Percentiles rank a stretch among this genome's conserved stretches.
phyloP scores from a whole-genome alignment of 495 filamentous ascomycete species.

The Xylaria flabelliformis region DNA sequence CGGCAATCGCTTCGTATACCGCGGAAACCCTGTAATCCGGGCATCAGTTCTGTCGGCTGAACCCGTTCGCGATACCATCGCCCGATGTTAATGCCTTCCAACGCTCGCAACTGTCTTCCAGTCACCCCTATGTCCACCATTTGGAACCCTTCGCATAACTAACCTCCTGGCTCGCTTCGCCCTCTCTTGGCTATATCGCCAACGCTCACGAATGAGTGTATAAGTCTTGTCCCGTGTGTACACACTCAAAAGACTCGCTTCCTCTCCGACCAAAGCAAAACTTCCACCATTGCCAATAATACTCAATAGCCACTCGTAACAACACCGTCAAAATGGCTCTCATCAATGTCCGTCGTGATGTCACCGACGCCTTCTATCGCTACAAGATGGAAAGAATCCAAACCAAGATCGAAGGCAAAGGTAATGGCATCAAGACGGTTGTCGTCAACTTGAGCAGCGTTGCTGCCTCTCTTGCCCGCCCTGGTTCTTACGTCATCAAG shows the following conservation, averaged over 20 bases:
- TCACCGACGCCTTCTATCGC: slow-evolving; percentile 98
- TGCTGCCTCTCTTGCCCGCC: slow-evolving; percentile 88
- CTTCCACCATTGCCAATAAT: slow-evolving; percentile 33
- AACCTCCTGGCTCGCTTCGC: slow-evolving; percentile 52
- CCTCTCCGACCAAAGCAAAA: slow-evolving; percentile 31
- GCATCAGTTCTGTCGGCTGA: slow-evolving; percentile 89
- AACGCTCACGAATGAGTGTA: slow-evolving; percentile 39
- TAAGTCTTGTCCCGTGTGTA: slow-evolving; percentile 32
- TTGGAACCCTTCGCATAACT: slow-evolving; percentile 54
- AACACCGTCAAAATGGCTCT: slow-evolving; percentile 63
- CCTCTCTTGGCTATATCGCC: slow-evolving; percentile 33
- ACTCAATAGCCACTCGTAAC: slow-evolving; percentile 33
- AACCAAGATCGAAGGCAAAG: slow-evolving; percentile 99
- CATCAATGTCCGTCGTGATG: slow-evolving; percentile 98
- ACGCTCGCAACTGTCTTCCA: slow-evolving; percentile 49
- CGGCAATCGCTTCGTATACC: slow-evolving; percentile 92
- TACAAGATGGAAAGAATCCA: slow-evolving; percentile 99
- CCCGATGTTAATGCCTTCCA: slow-evolving; percentile 61
- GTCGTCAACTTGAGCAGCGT: slow-evolving; percentile 97
- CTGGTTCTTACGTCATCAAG: slow-evolving; percentile 95
- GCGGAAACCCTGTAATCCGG: slow-evolving; percentile 85
- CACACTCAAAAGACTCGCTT: slow-evolving; percentile 31
- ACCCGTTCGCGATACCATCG: slow-evolving; percentile 42
- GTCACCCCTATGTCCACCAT: slow-evolving; percentile 59
- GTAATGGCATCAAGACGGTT: slow-evolving; percentile 96